Evolutionary conservation across 1,284 basidiomycete species (phyloP), one percentile per base, ranked within the genome.

Genomic region (Sanguinoderma infundibulare): DNA sequence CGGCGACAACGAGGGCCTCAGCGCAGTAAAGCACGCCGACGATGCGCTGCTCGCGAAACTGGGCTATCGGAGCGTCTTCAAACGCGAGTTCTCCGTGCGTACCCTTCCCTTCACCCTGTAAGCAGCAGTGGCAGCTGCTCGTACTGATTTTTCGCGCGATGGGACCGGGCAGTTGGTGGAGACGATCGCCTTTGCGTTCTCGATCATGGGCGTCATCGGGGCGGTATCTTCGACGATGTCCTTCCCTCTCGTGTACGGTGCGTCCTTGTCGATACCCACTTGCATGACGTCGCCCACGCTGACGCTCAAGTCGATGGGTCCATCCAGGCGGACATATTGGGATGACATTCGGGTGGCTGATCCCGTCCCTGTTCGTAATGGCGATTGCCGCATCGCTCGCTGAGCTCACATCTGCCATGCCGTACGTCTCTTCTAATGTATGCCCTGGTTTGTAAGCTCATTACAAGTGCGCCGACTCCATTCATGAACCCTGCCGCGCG

Each of bases 341-440:
- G 22, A 86, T 92, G 81, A 83, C 91, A 8, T 92, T 87, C 76
- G 90, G 90, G 24, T 92, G 90, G 90, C 74, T 90, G 22, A 87
- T 92, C 61, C 90, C 90, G 3, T 83, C 79, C 64, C 77, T 89
- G 54, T 90, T 91, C 65, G 89, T 92, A 39, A 78, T 86, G 75
- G 78, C 81, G 6, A 79, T 91, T n/a, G 89, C 89, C 4, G 78
- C 84, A 10, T 86, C 83, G n/a, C 83, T 92, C 78, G 90, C 90
- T 4, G 90, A 92, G 69, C 69, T 92, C 26, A 80, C 86, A 2
- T 90, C 88, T 5, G 83, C 89, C 3, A 92, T 92, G 90, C 90
- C 90, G 85, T 91, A 73, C 71, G 86, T 81, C 12, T 17, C 6
- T 54, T 55, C 22, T 26, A 32, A 30, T 30, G 17, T n/a, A 24